Percentiles rank a stretch among this genome's conserved stretches.
Evolutionary conservation across 495 filamentous ascomycete genomes (phyloP).

Genomic region (Xylaria sp.): DNA sequence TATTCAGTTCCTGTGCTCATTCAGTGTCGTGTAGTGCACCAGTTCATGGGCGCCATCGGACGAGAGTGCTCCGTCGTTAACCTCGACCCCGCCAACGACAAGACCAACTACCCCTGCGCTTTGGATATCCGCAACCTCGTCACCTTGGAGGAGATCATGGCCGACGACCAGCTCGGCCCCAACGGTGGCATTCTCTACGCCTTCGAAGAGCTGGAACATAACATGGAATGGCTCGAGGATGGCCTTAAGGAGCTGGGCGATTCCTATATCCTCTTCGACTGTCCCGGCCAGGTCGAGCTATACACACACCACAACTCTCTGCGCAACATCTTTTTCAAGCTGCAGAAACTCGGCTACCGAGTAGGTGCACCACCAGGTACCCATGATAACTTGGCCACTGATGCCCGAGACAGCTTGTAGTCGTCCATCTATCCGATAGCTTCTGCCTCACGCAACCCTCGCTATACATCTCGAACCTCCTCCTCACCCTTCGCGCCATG

Average conservation of each 20-base stretch:
- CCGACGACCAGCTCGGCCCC: conserved; percentile 86
- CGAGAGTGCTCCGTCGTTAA: conserved; percentile 95
- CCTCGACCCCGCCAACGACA: conserved; percentile 95
- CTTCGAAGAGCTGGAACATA: conserved; percentile 91
- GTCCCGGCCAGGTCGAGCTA: conserved; percentile 94
- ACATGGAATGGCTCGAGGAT: conserved; percentile 86
- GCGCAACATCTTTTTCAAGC: conserved; percentile 84
- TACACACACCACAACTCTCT: conserved; percentile 93
- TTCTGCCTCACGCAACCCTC: conserved; percentile 90
- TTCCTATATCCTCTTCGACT: conserved; percentile 95
- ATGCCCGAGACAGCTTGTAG: conserved; percentile 72
- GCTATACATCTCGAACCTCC: conserved; percentile 90
- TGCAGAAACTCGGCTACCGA: conserved; percentile 92
- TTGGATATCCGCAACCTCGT: conserved; percentile 90
- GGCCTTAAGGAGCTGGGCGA: conserved; percentile 79
- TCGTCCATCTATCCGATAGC: conserved; percentile 88
- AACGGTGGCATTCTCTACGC: conserved; percentile 94
- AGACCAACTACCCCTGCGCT: conserved; percentile 77
- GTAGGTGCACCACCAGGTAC: conserved; percentile 57
- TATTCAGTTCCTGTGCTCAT: conserved; percentile 1
- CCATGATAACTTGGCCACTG: conserved; percentile 13
- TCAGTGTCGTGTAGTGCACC: conserved; percentile 69
- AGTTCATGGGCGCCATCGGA: conserved; percentile 93
- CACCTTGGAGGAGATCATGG: conserved; percentile 92
- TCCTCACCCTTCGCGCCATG: conserved; percentile 94